Conservation (phyloP, 2,329 filamentous ascomycete species). For the Fusarium lyarnte region DNA sequence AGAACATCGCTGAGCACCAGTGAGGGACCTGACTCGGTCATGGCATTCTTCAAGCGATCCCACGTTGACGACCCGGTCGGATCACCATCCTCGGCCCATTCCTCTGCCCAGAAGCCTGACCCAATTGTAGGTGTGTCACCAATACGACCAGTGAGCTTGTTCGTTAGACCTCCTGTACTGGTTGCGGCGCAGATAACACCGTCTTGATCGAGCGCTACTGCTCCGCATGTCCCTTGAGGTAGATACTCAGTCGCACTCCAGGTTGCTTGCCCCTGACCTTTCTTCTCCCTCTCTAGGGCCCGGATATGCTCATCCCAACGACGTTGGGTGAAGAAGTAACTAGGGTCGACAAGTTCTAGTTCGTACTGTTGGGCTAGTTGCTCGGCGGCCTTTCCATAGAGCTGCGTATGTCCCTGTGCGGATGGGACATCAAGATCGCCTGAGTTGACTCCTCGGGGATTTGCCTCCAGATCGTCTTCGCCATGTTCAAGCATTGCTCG, state of each 20-base stretch:
- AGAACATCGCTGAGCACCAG: constrained; percentile 51
- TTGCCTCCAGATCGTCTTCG: constrained; percentile 65
- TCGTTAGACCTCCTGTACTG: constrained; percentile 82
- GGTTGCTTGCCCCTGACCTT: constrained; percentile 52
- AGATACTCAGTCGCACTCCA: constrained; percentile 74
- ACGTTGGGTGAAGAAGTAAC: constrained; percentile 81
- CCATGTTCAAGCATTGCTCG: constrained; percentile 74
- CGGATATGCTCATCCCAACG: constrained; percentile 81
- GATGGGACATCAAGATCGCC: constrained; percentile 57
- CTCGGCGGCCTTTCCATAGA: constrained; percentile 76
- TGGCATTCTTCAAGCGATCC: constrained; percentile 20
- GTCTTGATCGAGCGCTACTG: constrained; percentile 80
- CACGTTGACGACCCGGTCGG: constrained; percentile 36
- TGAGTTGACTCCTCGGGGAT: neutral
- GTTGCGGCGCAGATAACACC: constrained; percentile 77
- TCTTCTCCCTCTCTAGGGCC: constrained; percentile 62
- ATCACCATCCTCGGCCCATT: constrained; percentile 70
- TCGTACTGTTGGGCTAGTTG: constrained; percentile 73
- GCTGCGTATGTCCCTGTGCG: constrained; percentile 75
- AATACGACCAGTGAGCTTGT: constrained; percentile 85
- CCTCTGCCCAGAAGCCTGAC: constrained; percentile 90
- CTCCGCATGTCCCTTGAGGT: constrained; percentile 85
- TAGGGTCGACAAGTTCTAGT: constrained; percentile 72
- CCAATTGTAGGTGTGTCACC: constrained; percentile 88
- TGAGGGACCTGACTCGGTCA: constrained; percentile 17